Evolutionary conservation across 129 eudicot genomes (phyloP).

Genomic region (Chrysanthemum seticuspe): DNA sequence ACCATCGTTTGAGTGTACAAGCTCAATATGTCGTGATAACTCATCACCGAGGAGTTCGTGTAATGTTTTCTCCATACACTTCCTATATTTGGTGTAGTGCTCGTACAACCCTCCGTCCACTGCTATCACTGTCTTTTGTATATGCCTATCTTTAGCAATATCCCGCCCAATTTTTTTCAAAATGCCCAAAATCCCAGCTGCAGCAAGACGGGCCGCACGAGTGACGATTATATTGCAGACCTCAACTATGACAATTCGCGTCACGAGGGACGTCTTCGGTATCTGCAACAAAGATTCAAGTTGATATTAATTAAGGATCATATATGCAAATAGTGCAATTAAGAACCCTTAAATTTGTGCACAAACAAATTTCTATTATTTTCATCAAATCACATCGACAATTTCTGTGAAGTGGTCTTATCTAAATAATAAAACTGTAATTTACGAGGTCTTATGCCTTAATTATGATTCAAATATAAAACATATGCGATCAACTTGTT

Average conservation of each 20-base stretch:
- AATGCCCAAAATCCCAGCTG: conserved; percentile 69
- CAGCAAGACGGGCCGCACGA: conserved; percentile 77
- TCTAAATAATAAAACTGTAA: no score
- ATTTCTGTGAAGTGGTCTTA: no score
- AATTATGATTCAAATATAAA: no score
- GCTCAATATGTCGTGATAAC: conserved; percentile 24
- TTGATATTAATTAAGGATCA: no score
- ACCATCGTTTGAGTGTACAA: conserved; percentile 71
- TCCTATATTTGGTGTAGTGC: conserved; percentile 61
- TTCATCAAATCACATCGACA: no score
- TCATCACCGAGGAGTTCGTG: conserved; percentile 56
- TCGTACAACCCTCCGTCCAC: conserved; percentile 71
- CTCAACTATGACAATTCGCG: conserved; percentile 54
- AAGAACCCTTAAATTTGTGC: background rate
- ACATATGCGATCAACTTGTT: no score
- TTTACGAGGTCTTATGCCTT: no score
- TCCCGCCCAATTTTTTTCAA: conserved; percentile 61
- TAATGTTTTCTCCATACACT: conserved; percentile 57
- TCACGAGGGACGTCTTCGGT: conserved; percentile 44
- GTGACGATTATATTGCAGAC: conserved; percentile 61
- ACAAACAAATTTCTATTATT: no score
- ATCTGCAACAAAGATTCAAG: conserved; percentile 38
- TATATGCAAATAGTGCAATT: no score
- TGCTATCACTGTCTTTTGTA: conserved; percentile 54
- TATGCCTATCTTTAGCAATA: conserved; percentile 23